A percentile compares a stretch with the other conserved stretches of the same genome.
Evolutionary conservation across 2,329 filamentous ascomycete genomes (phyloP).

Genomic region (Cladosporium sp.): DNA sequence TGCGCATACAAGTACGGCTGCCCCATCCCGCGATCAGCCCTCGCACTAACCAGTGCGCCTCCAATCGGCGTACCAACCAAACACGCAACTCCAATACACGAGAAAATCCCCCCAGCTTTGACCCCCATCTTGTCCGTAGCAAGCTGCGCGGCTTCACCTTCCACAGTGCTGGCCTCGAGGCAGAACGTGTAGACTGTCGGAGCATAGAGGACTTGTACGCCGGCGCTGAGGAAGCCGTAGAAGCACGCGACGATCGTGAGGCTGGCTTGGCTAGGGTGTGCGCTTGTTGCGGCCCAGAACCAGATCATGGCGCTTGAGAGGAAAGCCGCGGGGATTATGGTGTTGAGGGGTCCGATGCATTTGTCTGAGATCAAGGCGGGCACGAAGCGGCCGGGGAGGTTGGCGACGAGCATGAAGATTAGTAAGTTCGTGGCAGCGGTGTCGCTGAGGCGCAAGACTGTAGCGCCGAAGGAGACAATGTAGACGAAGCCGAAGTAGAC

Average conservation of each 20-base stretch:
- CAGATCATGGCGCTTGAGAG: constrained; percentile 53
- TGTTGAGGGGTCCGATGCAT: constrained; percentile 40
- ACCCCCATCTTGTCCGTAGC: constrained; percentile 29
- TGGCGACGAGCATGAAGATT: constrained; percentile 37
- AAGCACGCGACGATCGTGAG: constrained; percentile 37
- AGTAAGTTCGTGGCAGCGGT: constrained; percentile 34
- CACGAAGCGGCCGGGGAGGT: constrained; percentile 38
- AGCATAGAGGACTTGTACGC: constrained; percentile 37
- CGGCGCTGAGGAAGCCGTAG: constrained; percentile 39
- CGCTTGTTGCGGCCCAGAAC: constrained; percentile 49
- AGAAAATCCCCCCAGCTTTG: constrained; percentile 32
- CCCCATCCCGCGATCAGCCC: constrained; percentile 23
- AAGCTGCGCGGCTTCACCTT: constrained; percentile 1
- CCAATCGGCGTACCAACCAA: constrained; percentile 33
- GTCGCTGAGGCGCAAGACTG: constrained; percentile 32
- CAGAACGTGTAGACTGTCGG: constrained; percentile 31
- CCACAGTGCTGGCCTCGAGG: constrained; percentile 14
- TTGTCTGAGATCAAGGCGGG: constrained; percentile 36
- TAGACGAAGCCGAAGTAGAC: constrained; percentile 40
- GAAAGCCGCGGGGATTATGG: constrained; percentile 42
- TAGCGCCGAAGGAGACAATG: constrained; percentile 35
- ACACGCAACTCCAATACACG: constrained; percentile 30
- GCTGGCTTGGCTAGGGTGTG: constrained; percentile 10
- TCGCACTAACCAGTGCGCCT: constrained; percentile 29
- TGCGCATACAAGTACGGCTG: constrained; percentile 31